A percentile compares a stretch with the other conserved stretches of the same genome.
Evolutionary conservation across 805 yeast genomes (phyloP).

Genomic region (Cephaloascus fragrans): DNA sequence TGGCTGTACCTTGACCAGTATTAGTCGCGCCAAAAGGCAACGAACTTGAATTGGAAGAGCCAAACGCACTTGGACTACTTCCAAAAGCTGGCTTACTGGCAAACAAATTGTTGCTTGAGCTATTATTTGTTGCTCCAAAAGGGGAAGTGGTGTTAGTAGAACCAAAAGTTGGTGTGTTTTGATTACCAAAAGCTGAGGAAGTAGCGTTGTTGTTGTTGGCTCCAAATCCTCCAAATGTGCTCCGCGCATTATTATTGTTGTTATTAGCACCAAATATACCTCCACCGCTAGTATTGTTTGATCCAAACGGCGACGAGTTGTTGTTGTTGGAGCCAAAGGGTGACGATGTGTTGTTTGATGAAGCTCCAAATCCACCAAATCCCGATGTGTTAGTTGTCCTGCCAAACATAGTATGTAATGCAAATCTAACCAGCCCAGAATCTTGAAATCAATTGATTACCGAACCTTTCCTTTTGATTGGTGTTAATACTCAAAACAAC

Average conservation of each 20-base stretch:
- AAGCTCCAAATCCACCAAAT: slow-evolving; percentile 38
- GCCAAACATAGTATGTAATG: slow-evolving; percentile 31
- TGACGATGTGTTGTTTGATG: slow-evolving; percentile 15
- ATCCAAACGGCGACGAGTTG: slow-evolving; percentile 18
- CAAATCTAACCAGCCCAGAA: neutral
- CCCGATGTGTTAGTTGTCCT: slow-evolving; percentile 32
- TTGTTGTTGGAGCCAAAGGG: slow-evolving; percentile 23
- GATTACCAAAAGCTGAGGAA: slow-evolving; percentile 15
- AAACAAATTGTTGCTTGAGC: slow-evolving; percentile 19
- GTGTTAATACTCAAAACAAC: too few species aligned
- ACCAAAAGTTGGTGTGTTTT: slow-evolving; percentile 7
- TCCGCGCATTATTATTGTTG: slow-evolving; percentile 8
- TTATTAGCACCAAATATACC: slow-evolving; percentile 14
- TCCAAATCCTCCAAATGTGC: slow-evolving; percentile 10
- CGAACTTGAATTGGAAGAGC: slow-evolving; percentile 14
- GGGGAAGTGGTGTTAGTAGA: slow-evolving; percentile 15
- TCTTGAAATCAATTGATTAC: neutral
- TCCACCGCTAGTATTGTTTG: slow-evolving; percentile 12
- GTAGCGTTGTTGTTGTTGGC: slow-evolving; percentile 4
- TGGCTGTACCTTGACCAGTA: slow-evolving; percentile 53
- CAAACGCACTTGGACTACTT: slow-evolving; percentile 14
- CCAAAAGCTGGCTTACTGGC: slow-evolving; percentile 14
- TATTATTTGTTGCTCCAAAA: slow-evolving; percentile 15
- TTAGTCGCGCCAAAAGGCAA: slow-evolving; percentile 13
- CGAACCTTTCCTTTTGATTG: neutral